Evolutionary conservation across 306 rosid genomes (phyloP).

Genomic region (Morella rubra): DNA sequence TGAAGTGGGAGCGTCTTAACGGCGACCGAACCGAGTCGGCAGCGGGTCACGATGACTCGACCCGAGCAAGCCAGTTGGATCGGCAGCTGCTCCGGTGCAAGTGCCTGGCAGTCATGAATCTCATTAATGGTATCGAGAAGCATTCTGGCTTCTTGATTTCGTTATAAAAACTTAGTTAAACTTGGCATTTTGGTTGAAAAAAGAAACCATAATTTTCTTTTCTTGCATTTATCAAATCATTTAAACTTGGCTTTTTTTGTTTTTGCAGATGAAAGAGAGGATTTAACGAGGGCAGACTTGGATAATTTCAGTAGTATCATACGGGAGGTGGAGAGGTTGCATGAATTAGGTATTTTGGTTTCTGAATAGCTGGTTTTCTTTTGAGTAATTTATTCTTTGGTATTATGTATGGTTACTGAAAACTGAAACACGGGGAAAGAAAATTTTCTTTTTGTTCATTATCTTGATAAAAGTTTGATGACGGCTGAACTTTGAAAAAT

Average conservation of each 20-base stretch:
- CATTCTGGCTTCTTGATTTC: background rate
- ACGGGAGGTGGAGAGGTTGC: slow-evolving; percentile 39
- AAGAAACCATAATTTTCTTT: no score
- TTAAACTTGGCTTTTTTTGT: background rate
- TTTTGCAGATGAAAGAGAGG: slow-evolving; percentile 40
- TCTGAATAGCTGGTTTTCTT: no score
- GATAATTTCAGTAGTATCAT: slow-evolving; percentile 29
- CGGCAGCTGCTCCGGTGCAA: slow-evolving; percentile 39
- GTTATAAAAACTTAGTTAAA: background rate
- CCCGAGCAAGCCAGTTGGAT: background rate
- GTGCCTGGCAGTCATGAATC: slow-evolving; percentile 24
- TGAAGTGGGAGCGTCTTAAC: no score
- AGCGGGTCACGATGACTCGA: no score
- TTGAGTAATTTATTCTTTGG: no score
- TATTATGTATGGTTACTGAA: no score
- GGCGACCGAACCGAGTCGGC: no score
- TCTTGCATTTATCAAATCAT: no score
- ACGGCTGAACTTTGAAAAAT: no score
- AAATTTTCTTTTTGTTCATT: no score
- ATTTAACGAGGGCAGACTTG: slow-evolving; percentile 30
- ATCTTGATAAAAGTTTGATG: no score
- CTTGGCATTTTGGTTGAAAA: background rate
- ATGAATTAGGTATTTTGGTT: slow-evolving; percentile 36
- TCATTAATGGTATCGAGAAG: slow-evolving; percentile 27
- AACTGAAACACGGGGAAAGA: no score